Evolutionary conservation across 2,329 filamentous ascomycete genomes (phyloP).

Genomic region (Talaromyces sp.): DNA sequence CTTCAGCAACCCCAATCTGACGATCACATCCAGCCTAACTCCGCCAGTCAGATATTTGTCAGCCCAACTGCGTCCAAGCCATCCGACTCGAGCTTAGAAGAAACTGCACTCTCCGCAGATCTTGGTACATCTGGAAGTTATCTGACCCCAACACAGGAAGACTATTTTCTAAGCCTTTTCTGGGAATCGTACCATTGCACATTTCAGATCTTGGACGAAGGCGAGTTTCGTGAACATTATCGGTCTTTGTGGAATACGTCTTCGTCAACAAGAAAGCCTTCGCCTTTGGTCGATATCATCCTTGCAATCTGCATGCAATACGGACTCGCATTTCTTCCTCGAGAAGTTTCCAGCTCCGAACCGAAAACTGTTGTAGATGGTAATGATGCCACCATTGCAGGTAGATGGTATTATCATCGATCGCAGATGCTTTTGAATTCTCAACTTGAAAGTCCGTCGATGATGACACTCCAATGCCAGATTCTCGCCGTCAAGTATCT

Average conservation of each 20-base stretch:
- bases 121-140: constrained; percentile 24
- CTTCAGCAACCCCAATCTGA: constrained; percentile 34
- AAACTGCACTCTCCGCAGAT: constrained; percentile 18
- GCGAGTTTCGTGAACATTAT: constrained; percentile 46
- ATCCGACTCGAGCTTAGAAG: not conserved
- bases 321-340: constrained; percentile 30
- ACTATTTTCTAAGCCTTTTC: constrained; percentile 48
- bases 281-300: constrained; percentile 52
- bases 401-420: constrained; percentile 48
- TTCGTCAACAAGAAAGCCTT: constrained; percentile 38
- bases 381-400: constrained; percentile 43
- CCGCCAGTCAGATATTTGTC: constrained; percentile 21
- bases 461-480: constrained; percentile 50
- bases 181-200: constrained; percentile 48
- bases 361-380: constrained; percentile 21
- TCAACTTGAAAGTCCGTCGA: constrained; percentile 49
- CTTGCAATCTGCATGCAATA: constrained; percentile 53
- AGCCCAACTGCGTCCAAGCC: constrained; percentile 19
- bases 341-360: not conserved
- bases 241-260: constrained; percentile 39
- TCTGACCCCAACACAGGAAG: constrained; percentile 44
- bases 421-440: constrained; percentile 44
- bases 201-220: constrained; percentile 45
- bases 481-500: constrained; percentile 47
- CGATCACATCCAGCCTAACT: constrained; percentile 31